Conservation (phyloP, 2,329 filamentous ascomycete genomes). For the Ambrosiella beaveri region DNA sequence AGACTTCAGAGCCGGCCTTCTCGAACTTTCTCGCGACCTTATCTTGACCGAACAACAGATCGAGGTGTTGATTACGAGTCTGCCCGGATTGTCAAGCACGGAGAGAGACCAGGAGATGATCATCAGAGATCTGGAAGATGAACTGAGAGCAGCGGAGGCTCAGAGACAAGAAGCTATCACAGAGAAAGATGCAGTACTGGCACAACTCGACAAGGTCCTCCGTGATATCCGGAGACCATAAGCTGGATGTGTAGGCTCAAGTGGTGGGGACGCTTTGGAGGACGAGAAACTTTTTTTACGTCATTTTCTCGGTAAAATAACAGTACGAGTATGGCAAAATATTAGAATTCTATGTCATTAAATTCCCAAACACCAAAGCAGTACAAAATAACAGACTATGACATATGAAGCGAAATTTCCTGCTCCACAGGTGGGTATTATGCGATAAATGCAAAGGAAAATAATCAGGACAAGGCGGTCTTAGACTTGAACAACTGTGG, state of each 20-base stretch:
- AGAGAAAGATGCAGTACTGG: conserved; percentile 44
- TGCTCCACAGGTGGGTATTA: background rate
- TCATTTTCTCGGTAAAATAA: background rate
- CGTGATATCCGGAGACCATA: conserved; percentile 40
- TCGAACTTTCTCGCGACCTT: conserved; percentile 59
- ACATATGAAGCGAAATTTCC: no score
- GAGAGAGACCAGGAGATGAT: conserved; percentile 57
- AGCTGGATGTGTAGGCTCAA: no score
- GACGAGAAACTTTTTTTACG: background rate
- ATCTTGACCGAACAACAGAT: conserved; percentile 72
- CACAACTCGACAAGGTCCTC: conserved; percentile 43
- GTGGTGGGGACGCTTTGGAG: background rate
- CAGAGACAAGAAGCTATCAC: conserved; percentile 45
- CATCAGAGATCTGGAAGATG: conserved; percentile 47
- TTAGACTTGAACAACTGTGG: conserved; percentile 66
- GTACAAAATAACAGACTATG: no score
- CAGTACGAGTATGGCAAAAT: conserved; percentile 2
- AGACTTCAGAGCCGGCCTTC: conserved; percentile 48
- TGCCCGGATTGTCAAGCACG: conserved; percentile 64
- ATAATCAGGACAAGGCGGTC: background rate
- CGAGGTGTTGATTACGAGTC: conserved; percentile 53
- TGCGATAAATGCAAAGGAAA: no score
- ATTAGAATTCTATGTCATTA: background rate
- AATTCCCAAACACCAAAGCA: no score
- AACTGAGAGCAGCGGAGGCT: conserved; percentile 44